Evolutionary conservation across 345 rosid species (phyloP).

Genomic region (Salix viminalis): DNA sequence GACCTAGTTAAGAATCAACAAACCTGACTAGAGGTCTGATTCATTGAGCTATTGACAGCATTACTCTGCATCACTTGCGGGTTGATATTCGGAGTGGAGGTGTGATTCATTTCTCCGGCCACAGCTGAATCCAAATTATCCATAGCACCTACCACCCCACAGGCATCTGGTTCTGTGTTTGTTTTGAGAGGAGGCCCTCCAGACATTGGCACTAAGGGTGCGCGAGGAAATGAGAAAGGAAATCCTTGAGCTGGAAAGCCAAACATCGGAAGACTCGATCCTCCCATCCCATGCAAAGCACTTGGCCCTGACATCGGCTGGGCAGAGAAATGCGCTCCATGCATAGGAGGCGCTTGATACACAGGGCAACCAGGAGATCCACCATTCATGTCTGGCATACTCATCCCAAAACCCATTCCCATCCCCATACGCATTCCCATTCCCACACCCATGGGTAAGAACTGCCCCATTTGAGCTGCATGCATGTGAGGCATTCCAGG

Average conservation of each 20-base stretch:
- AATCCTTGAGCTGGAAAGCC: slow-evolving; percentile 45
- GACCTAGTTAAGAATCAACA: slow-evolving; percentile 17
- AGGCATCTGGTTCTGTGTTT: slow-evolving; percentile 20
- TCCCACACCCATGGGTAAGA: slow-evolving; percentile 46
- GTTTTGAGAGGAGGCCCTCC: slow-evolving; percentile 43
- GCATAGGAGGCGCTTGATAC: slow-evolving; percentile 47
- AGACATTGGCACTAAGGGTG: slow-evolving; percentile 32
- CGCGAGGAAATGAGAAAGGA: slow-evolving; percentile 39
- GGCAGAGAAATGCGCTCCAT: slow-evolving; percentile 50
- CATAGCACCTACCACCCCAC: slow-evolving; percentile 26
- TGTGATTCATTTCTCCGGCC: slow-evolving; percentile 39
- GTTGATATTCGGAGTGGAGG: slow-evolving; percentile 21
- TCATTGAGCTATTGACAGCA: slow-evolving; percentile 24
- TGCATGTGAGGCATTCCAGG: slow-evolving; percentile 65
- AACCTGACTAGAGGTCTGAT: slow-evolving; percentile 43
- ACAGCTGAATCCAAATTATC: slow-evolving; percentile 38
- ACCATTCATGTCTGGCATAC: slow-evolving; percentile 49
- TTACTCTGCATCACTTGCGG: slow-evolving; percentile 34
- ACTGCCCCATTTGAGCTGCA: slow-evolving; percentile 51
- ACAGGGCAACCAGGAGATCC: slow-evolving; percentile 38
- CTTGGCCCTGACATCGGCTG: slow-evolving; percentile 29
- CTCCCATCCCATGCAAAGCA: slow-evolving; percentile 36
- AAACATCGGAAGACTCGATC: slow-evolving; percentile 41
- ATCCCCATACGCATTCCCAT: slow-evolving; percentile 71
- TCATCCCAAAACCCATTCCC: slow-evolving; percentile 62